phyloP scores from a whole-genome alignment of 768 basidiomycete species.

The Amyloporia xantha region DNA sequence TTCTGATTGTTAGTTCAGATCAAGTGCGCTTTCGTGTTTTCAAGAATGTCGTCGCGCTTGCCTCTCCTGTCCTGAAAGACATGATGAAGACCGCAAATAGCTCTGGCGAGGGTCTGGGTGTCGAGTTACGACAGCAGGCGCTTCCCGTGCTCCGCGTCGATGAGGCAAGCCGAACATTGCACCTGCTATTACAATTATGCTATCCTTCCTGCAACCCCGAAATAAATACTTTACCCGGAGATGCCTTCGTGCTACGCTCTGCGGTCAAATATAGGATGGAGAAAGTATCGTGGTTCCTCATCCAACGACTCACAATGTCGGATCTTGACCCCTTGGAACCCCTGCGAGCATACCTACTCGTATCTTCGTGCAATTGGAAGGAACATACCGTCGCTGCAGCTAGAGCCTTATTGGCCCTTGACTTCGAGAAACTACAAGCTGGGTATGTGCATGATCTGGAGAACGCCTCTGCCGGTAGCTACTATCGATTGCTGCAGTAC shows the following conservation, averaged over 20 bases:
- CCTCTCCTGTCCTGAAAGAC: constrained; percentile 20
- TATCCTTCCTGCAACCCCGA: neutral
- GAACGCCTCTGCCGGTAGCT: neutral
- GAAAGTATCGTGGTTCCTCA: neutral
- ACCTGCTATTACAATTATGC: neutral
- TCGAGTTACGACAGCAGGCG: neutral
- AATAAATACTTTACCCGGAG: neutral
- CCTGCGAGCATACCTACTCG: constrained; percentile 1
- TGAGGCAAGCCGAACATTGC: neutral
- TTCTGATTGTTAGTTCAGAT: constrained; percentile 22
- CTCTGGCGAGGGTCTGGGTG: neutral
- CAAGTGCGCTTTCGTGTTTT: constrained; percentile 19
- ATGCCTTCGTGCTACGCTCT: neutral
- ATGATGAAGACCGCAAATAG: neutral
- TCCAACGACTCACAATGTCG: neutral
- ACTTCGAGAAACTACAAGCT: neutral
- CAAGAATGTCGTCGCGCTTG: constrained; percentile 19
- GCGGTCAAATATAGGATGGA: constrained; percentile 4
- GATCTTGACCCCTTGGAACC: neutral
- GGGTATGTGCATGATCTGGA: constrained; percentile 5
- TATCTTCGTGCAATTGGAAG: neutral
- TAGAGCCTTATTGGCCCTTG: neutral
- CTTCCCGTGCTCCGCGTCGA: neutral
- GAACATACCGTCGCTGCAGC: constrained; percentile 1
- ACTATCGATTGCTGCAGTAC: constrained; percentile 7